Percentiles rank a stretch among this genome's conserved stretches.
Conservation (phyloP, 495 filamentous ascomycete species). For the Articulospora tetracladia region DNA sequence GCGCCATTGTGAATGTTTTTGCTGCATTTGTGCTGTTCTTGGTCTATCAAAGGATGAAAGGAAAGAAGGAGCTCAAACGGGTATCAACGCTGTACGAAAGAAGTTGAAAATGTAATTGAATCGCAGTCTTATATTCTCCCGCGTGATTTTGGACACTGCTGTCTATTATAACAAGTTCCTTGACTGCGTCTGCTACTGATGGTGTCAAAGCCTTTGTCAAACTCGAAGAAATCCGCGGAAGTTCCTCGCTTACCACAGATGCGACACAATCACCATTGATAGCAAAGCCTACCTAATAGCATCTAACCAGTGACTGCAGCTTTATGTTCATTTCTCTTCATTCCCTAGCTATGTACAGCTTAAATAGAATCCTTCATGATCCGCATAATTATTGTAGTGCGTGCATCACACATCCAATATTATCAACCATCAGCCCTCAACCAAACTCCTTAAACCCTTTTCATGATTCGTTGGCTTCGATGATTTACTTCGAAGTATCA, state of each 20-base stretch:
- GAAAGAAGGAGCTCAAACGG: not conserved
- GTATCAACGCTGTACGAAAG: not conserved
- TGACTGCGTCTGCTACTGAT: no score
- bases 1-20: not conserved
- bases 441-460: not conserved
- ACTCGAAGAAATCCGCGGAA: no score
- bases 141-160: no score
- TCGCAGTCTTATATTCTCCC: no score
- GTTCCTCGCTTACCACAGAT: no score
- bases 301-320: no score
- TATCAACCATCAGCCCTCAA: not conserved
- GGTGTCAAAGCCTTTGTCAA: no score
- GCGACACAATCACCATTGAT: no score
- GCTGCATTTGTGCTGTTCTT: not conserved
- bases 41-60: not conserved
- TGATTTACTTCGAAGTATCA: constrained; percentile 50
- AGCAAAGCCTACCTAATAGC: no score
- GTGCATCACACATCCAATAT: not conserved
- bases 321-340: not conserved
- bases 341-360: not conserved
- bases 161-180: no score
- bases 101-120: no score
- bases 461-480: not conserved
- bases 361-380: not conserved
- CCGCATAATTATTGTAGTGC: not conserved